Base-by-base conservation (phyloP, 768 basidiomycete species). In the Termitomyces sp. region DNA sequence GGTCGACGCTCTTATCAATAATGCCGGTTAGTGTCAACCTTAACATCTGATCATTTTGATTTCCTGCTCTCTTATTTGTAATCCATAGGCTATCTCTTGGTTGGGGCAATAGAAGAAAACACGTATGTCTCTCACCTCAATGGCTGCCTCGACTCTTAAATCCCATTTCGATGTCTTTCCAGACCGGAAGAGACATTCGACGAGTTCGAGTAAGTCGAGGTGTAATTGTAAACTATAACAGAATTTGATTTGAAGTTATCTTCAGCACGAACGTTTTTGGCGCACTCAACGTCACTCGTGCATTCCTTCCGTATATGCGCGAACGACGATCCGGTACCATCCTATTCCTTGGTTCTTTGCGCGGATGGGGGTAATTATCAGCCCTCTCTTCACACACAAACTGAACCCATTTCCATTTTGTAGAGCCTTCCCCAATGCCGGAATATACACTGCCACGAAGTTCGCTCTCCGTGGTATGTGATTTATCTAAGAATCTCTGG, bases 241-340 rank as follows among this genome's bases (percentile, higher is more conserved):
- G 22, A 8, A 6, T 4, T 24, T 7, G 42, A 3, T 6, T 24
- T n/a, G 22, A 43, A 5, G n/a, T 33, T 32, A 0, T 32, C 8
- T 33, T 9, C 13, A 33, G 47, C n/a, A 49, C 32, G 6, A 49
- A 49, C 8, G 16, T 81, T 0, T 79, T 81, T 63, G 79, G 79
- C 5, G 73, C 69, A 0, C 56, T 79, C 9, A 76, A 78, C 60
- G 73, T 80, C 14, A 64, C 71, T 9, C 66, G 76, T 20, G 79
- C 79, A 0, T 74, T 81, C 65, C 69, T 82, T 3, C 79, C 81
- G 0, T 76, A 77, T 63, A 75, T 82, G 76, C 69, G 81, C 18
- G 69, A 71, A 51, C 69, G 72, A 24, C 72, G 70, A 60, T 64
- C 69, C 0, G 80, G 81, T 1, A 79, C 75, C 1, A 63, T 82